These are phyloP conservation scores for Gastrolobium bilobum DNA, from an alignment of 306 rosid genomes.

Conservation along the genomic window DNA sequence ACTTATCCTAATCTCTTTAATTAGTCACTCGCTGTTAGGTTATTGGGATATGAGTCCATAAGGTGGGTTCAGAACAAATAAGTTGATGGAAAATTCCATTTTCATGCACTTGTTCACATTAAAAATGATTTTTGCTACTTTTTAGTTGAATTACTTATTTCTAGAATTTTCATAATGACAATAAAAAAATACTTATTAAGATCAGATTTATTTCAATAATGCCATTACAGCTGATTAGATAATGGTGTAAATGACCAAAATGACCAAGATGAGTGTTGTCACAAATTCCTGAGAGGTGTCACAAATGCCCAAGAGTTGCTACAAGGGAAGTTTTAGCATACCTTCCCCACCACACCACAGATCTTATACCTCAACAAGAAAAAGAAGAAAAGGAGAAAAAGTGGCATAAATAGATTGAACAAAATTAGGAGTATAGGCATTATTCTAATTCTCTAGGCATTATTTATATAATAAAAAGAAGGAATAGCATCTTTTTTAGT, in stretches of 20 bases:
- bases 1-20: too few species aligned
- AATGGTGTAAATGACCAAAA: background rate
- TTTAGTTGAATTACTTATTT: background rate
- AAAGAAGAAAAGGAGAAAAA: background rate
- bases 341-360: too few species aligned
- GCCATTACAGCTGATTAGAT: background rate
- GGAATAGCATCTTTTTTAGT: slow-evolving; percentile 49
- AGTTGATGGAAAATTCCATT: background rate
- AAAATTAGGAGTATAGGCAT: slow-evolving; percentile 33
- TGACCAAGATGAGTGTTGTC: background rate
- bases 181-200: background rate
- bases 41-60: too few species aligned
- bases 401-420: slow-evolving; percentile 3
- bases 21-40: too few species aligned
- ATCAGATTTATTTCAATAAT: background rate
- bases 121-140: background rate
- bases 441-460: slow-evolving; percentile 50
- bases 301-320: too few species aligned
- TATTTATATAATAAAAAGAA: slow-evolving; percentile 49
- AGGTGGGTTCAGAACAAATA: too few species aligned
- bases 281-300: background rate
- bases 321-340: too few species aligned
- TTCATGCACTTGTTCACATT: background rate
- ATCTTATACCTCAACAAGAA: background rate
- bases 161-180: background rate